Base-by-base conservation (phyloP, 306 rosid genomes). In the Cicer yamashitae region DNA sequence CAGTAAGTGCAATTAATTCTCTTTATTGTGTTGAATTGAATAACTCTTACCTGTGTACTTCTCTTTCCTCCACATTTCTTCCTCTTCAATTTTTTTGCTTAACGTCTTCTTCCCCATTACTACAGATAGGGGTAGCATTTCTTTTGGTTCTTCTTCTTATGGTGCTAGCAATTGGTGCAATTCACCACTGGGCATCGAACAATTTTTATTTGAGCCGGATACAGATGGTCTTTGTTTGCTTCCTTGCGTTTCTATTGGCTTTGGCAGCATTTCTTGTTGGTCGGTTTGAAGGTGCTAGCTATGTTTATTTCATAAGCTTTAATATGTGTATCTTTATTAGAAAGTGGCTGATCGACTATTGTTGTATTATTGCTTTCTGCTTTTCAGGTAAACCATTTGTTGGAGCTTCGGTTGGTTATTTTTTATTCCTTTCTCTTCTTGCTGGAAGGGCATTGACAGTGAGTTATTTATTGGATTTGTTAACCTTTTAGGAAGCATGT, bases 401-500 rank as follows among this genome's bases (percentile, higher is more conserved):
- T n/a, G 99, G 99, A 82, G 99, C 99, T 17, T 96, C 99, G 2
- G 99, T 96, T 77, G 99, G 98, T 64, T 96, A 92, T 84, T 96
- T 96, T 90, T 87, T 91, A 20, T 89, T 92, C 81, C 91, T 96
- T 80, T 92, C 90, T 88, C 96, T 96, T 82, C 97, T 96, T 76
- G 98, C 98, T 60, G 99, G 99, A 77, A 88, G 98, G 77, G 96
- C 99, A 63, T 89, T 96, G 87, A 90, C 99, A 34, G 99, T 96
- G 79, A 85, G 99, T 92, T 79, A 57, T 54, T 53, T 17, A 45
- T 77, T 58, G 43, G 22, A 22, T n/a, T 17, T 75, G 43, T 63
- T 5, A 66, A 62, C 82, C 74, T 61, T 82, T 62, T 38, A 61
- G 61, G 52, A 59, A 58, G 56, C 53, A 48, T 66, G 59, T 58